These are phyloP conservation scores for Agroathelia rolfsii DNA, from an alignment of 1,284 basidiomycete genomes.

Conservation along the genomic window DNA sequence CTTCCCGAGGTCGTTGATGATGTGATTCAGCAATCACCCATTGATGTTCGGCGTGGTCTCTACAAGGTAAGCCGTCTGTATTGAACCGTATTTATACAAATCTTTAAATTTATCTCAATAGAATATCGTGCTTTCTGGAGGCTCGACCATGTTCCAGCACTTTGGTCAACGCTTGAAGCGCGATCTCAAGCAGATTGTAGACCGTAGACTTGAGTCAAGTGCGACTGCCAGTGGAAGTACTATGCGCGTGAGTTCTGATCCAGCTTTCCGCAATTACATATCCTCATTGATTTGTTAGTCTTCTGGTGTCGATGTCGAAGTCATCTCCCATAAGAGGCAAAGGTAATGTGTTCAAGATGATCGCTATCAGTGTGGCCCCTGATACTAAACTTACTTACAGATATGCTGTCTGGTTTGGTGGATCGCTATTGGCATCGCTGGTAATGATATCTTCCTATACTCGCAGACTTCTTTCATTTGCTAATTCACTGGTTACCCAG, in stretches of 20 bases:
- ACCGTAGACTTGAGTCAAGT: constrained; percentile 77
- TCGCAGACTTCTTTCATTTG: constrained; percentile 5
- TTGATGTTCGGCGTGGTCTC: constrained; percentile 87
- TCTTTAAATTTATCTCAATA: constrained; percentile 18
- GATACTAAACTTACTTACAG: constrained; percentile 24
- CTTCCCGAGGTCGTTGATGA: constrained; percentile 94
- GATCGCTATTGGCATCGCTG: constrained; percentile 85
- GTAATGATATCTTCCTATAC: constrained; percentile 44
- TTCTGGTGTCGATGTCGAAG: constrained; percentile 91
- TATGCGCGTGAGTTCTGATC: constrained; percentile 54
- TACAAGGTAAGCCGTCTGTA: constrained; percentile 64
- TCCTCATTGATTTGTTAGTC: constrained; percentile 43
- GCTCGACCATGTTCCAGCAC: constrained; percentile 98
- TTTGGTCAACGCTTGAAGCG: constrained; percentile 94
- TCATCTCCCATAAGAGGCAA: constrained; percentile 98
- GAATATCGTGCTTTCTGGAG: constrained; percentile 92
- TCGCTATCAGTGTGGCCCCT: constrained; percentile 7
- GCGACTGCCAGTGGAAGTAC: constrained; percentile 69
- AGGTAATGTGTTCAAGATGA: constrained; percentile 34
- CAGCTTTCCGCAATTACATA: constrained; percentile 2
- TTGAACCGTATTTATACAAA: neutral
- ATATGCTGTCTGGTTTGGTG: constrained; percentile 98
- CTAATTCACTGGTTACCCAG: constrained; percentile 27
- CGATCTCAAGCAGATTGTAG: constrained; percentile 91
- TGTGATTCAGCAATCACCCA: constrained; percentile 94